Evolutionary conservation across 495 filamentous ascomycete species (phyloP).

Genomic region (Eremomyces bilateralis): DNA sequence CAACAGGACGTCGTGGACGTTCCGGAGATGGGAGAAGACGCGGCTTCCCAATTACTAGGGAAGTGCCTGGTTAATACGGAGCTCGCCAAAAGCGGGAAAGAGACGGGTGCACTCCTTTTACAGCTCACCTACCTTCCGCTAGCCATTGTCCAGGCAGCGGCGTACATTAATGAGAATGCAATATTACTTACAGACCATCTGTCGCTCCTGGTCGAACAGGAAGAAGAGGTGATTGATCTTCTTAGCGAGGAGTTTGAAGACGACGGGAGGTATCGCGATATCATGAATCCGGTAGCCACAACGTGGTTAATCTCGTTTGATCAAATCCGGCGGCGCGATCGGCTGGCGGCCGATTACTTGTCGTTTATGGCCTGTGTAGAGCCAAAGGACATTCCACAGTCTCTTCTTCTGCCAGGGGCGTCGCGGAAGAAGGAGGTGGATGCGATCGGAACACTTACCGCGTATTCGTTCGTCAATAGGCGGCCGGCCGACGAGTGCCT

Average conservation of each 20-base stretch:
- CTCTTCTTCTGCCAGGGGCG: slow-evolving; percentile 13
- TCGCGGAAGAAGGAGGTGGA: slow-evolving; percentile 11
- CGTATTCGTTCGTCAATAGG: slow-evolving; percentile 17
- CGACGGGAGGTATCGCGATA: slow-evolving; percentile 20
- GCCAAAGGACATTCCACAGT: slow-evolving; percentile 22
- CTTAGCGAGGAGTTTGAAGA: slow-evolving; percentile 31
- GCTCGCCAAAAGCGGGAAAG: slow-evolving; percentile 1
- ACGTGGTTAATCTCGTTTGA: slow-evolving; percentile 34
- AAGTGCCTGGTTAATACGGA: slow-evolving; percentile 9
- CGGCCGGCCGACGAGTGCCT: background rate
- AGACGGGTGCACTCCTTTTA: background rate
- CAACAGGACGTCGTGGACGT: slow-evolving; percentile 2
- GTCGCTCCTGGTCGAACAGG: slow-evolving; percentile 21
- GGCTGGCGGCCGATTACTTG: slow-evolving; percentile 19
- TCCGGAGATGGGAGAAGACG: slow-evolving; percentile 1
- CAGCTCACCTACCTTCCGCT: slow-evolving; percentile 6
- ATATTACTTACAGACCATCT: slow-evolving; percentile 23
- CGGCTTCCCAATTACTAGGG: slow-evolving; percentile 1
- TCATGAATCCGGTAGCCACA: slow-evolving; percentile 27
- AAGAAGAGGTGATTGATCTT: slow-evolving; percentile 21
- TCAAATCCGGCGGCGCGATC: slow-evolving; percentile 20
- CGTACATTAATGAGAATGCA: slow-evolving; percentile 6
- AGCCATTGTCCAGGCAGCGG: too few species aligned
- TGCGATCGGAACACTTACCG: slow-evolving; percentile 15
- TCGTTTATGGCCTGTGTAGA: slow-evolving; percentile 25